Percentiles rank a stretch among this genome's conserved stretches.
These are phyloP conservation scores for Apiospora phragmitis DNA, from an alignment of 2,329 filamentous ascomycete genomes.

Conservation along the genomic window DNA sequence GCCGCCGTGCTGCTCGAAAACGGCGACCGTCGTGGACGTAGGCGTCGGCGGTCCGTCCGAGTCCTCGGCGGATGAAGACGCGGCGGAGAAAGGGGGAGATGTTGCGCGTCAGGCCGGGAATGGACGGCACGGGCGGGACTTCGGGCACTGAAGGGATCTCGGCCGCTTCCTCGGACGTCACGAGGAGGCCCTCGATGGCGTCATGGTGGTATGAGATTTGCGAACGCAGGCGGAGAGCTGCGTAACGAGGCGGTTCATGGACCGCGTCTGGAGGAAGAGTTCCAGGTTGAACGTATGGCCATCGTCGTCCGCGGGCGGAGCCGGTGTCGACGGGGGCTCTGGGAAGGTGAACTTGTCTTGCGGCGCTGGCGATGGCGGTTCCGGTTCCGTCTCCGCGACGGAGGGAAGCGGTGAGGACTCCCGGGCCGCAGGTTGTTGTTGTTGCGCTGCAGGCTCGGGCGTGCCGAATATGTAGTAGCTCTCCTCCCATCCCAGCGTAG, in stretches of 20 bases:
- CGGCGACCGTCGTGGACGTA: neutral
- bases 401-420: neutral
- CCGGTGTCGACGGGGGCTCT: conserved; percentile 14
- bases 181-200: conserved; percentile 44
- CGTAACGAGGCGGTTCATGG: conserved; percentile 50
- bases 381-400: conserved; percentile 13
- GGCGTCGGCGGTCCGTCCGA: conserved; percentile 10
- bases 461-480: conserved; percentile 30
- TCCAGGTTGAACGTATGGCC: conserved; percentile 29
- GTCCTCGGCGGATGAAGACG: conserved; percentile 9
- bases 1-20: neutral
- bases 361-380: neutral
- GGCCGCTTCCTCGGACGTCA: conserved; percentile 23
- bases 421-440: neutral
- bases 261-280: conserved; percentile 41
- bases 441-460: conserved; percentile 1
- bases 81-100: conserved; percentile 4
- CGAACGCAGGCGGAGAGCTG: conserved; percentile 47
- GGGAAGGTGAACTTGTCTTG: neutral
- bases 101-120: conserved; percentile 12
- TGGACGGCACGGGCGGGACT: conserved; percentile 14
- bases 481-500: conserved; percentile 56
- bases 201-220: conserved; percentile 51
- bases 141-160: conserved; percentile 16
- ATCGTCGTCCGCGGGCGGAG: conserved; percentile 18